Evolutionary conservation across 1,139 yeast species (phyloP).

Genomic region (Pichia sp.): DNA sequence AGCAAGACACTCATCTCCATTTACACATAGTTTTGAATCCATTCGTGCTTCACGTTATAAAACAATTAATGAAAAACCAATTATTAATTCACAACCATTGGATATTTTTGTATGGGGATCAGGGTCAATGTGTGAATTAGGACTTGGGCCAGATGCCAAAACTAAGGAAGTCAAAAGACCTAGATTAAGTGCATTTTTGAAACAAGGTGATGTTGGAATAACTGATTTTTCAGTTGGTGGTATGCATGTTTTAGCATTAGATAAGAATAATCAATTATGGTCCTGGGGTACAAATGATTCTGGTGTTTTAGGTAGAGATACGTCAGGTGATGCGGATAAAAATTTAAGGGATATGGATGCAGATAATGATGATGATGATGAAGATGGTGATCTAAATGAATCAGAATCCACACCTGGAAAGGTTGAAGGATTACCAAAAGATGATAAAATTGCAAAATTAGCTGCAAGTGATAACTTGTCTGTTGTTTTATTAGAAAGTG

Average conservation of each 20-base stretch:
- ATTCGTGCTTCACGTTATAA: constrained; percentile 41
- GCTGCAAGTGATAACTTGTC: constrained; percentile 94
- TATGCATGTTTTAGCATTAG: constrained; percentile 85
- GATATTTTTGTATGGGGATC: constrained; percentile 93
- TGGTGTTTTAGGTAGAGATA: constrained; percentile 87
- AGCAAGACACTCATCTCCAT: constrained; percentile 23
- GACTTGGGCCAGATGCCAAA: constrained; percentile 82
- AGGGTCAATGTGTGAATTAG: constrained; percentile 95
- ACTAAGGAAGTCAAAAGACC: constrained; percentile 95
- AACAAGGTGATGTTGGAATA: constrained; percentile 54
- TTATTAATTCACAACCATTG: constrained; percentile 39
- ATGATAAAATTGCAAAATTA: constrained; percentile 57
- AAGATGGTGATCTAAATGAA: constrained; percentile 75
- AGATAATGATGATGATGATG: constrained; percentile 45
- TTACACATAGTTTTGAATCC: constrained; percentile 41
- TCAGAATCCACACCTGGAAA: constrained; percentile 81
- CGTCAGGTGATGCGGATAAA: constrained; percentile 50
- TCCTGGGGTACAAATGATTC: constrained; percentile 98
- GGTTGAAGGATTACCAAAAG: constrained; percentile 62
- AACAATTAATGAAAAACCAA: constrained; percentile 38
- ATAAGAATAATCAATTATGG: constrained; percentile 69
- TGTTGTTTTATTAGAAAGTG: constrained; percentile 70
- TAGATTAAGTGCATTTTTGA: constrained; percentile 72
- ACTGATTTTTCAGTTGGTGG: constrained; percentile 93
- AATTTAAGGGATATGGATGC: constrained; percentile 59